phyloP scores from a whole-genome alignment of 352 stramenopile genomes.

The Globisporangium takayamanum region DNA sequence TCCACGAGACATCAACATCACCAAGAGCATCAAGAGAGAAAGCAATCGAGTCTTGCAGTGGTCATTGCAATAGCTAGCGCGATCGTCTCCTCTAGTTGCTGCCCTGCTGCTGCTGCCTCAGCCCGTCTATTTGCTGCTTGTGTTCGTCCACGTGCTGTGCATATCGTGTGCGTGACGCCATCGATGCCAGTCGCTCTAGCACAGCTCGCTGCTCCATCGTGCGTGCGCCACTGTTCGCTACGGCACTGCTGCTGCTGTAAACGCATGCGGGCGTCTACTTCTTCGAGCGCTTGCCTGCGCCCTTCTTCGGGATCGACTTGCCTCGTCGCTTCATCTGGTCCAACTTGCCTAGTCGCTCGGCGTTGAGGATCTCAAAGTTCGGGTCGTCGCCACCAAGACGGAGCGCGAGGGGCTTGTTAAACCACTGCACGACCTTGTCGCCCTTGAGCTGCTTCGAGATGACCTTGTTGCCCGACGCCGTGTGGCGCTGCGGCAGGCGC shows the following conservation, averaged over 20 bases:
- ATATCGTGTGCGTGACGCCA: no score
- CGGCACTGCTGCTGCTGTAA: neutral
- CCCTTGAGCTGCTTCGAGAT: conserved; percentile 87
- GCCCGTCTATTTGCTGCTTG: no score
- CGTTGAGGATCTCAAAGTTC: conserved; percentile 79
- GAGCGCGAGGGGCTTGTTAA: conserved; percentile 76
- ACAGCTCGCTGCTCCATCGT: no score
- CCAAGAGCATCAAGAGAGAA: no score
- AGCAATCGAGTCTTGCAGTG: no score
- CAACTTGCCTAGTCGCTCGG: conserved; percentile 66
- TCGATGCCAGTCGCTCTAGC: no score
- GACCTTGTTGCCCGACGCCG: conserved; percentile 80
- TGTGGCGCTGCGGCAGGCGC: conserved; percentile 77
- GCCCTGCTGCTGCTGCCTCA: no score
- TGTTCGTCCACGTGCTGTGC: no score
- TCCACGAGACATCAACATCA: no score
- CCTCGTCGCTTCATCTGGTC: conserved; percentile 86
- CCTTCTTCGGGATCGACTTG: conserved; percentile 85
- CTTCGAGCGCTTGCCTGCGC: conserved; percentile 80
- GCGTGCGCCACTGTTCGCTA: neutral
- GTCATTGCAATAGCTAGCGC: no score
- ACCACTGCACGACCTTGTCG: conserved; percentile 82
- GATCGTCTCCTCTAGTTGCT: no score
- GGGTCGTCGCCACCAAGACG: conserved; percentile 76
- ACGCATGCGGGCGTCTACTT: conserved; percentile 38